These are phyloP conservation scores for Fraxinus velutina DNA, from an alignment of 305 asterid species.

Conservation along the genomic window DNA sequence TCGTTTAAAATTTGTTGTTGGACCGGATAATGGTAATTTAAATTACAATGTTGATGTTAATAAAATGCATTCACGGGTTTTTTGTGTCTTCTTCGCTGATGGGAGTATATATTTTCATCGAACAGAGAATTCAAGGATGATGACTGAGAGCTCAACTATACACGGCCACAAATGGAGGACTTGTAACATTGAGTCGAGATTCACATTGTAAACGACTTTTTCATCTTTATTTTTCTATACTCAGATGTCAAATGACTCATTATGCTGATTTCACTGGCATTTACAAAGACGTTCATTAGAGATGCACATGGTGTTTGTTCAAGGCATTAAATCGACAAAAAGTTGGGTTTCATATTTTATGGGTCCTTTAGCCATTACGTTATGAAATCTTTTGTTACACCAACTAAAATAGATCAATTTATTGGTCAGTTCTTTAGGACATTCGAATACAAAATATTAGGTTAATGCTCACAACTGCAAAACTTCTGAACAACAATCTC, in stretches of 20 bases:
- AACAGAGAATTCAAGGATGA: slow-evolving; percentile 95
- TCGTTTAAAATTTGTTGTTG: not conserved
- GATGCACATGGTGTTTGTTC: not conserved
- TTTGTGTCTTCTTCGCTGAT: not conserved
- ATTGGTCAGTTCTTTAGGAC: too few relatives aligned
- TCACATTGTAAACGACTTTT: not conserved
- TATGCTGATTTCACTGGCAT: not conserved
- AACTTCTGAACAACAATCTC: too few relatives aligned
- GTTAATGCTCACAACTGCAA: too few relatives aligned
- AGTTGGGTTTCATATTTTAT: not conserved
- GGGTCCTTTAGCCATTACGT: not conserved
- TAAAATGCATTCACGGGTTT: too few relatives aligned
- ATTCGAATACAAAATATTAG: too few relatives aligned
- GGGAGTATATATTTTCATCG: not conserved
- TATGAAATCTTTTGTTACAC: too few relatives aligned
- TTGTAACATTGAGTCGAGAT: not conserved
- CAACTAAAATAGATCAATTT: too few relatives aligned
- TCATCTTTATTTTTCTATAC: not conserved
- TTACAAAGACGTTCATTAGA: not conserved
- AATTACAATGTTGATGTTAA: too few relatives aligned
- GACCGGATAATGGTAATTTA: not conserved
- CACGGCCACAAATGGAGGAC: slow-evolving; percentile 6
- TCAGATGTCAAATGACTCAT: not conserved
- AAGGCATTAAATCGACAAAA: not conserved
- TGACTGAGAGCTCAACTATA: slow-evolving; percentile 45